Evolutionary conservation across 129 eudicot species (phyloP), one percentile per base, ranked within the genome.

Genomic region (Centella asiatica): DNA sequence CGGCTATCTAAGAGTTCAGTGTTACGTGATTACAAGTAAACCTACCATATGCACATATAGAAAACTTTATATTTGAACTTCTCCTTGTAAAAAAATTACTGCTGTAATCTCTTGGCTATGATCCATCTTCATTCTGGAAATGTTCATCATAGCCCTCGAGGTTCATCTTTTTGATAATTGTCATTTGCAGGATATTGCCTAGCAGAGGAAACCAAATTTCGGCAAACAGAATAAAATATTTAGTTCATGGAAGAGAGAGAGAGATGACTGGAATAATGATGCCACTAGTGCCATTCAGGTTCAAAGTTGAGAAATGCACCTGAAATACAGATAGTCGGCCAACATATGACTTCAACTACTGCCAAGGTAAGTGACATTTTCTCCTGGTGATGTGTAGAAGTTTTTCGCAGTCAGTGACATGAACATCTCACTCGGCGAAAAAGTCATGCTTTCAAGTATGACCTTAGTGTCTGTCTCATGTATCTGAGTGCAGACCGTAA

Each of bases 401-500:
- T 32, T 48, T 60, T 42, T 44, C 49, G 59, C 26, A 14, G 45
- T 34, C 61, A 57, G 49, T 48, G 12, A 31, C 65, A 20, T 46
- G 48, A 37, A 29, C 50, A 31, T 71, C 52, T 55, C 57, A 48
- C 59, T 39, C 28, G 66, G 47, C 59, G 46, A 64, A 62, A 58
- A 45, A 29, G 47, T 53, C 39, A 22, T 36, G 27, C 31, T 52
- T 26, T 42, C 44, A 48, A 32, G 73, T 86, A 84, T 32, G 77
- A 57, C 56, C 80, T 73, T 52, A 86, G 78, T 45, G 79, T 59
- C 23, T 85, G 82, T 71, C 83, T 84, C 96, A 92, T 79, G 78
- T 92, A 92, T 78, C 78, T 82, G 44, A 92, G 74, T 47, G 95
- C 98, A 53, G 98, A 92, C 42, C 98, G 83, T 70, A 92, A 64